Evolutionary conservation across 805 yeast genomes (phyloP).

Genomic region (Saccharomycopsis selenospora): DNA sequence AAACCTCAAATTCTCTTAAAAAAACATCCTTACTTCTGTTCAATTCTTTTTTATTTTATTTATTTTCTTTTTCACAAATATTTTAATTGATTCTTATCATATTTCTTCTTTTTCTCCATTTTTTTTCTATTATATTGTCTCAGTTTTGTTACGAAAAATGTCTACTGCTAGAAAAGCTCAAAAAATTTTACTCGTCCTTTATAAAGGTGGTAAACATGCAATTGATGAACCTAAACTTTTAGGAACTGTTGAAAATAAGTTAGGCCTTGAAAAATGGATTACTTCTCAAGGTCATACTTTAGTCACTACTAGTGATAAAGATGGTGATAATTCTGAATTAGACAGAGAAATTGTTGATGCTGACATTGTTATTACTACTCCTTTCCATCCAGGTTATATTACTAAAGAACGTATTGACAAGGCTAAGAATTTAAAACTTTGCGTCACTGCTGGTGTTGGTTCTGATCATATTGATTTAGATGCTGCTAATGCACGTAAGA

Average conservation of each 20-base stretch:
- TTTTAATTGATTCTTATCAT: background rate
- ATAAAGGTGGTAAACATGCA: conserved; percentile 54
- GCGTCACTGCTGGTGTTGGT: conserved; percentile 80
- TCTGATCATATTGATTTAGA: conserved; percentile 72
- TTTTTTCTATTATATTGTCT: background rate
- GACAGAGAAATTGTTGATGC: conserved; percentile 65
- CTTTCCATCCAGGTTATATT: conserved; percentile 77
- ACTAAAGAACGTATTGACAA: conserved; percentile 56
- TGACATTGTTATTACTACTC: conserved; percentile 72
- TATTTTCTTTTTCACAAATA: too few relatives aligned
- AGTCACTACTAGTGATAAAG: conserved; percentile 62
- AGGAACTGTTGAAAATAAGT: conserved; percentile 69
- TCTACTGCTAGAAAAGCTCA: conserved; percentile 7
- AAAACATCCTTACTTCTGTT: too few relatives aligned
- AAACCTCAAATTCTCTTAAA: too few relatives aligned
- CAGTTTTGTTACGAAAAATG: too few relatives aligned
- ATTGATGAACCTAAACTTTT: conserved; percentile 50
- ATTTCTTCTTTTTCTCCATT: background rate
- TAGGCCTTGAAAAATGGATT: conserved; percentile 60
- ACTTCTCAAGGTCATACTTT: conserved; percentile 61
- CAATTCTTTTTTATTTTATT: too few relatives aligned
- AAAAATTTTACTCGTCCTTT: conserved; percentile 50
- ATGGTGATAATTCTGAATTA: conserved; percentile 48
- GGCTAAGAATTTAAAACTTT: conserved; percentile 63
- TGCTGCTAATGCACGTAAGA: conserved; percentile 55